Base-by-base conservation (phyloP, 257 asterid genomes). In the Petunia axillaris region DNA sequence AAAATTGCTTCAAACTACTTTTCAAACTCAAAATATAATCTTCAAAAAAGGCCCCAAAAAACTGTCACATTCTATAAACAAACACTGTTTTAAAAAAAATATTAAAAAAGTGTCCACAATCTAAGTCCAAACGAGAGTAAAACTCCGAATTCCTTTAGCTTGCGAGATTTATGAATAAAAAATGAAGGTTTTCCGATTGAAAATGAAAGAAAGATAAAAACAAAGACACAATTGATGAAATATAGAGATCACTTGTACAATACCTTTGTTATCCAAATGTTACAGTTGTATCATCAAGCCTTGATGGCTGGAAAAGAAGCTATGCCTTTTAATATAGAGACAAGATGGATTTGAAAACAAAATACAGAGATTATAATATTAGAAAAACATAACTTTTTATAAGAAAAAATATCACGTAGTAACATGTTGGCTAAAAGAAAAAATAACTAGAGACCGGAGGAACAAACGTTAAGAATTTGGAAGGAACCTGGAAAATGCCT, bases 261-360 rank as follows among this genome's bases (percentile, higher is more conserved):
- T 4, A 68, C n/a, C 58, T 68, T 68, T 9, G 58, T 16, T 44
- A 68, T 68, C 16, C 10, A 70, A 44, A 43, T 41, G 75, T 67
- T 41, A 67, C 53, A 64, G 39, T 8, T 43, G 75, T 41, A 67
- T 54, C 8, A 43, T 67, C 37, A 43, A 43, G 2, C n/a, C 2
- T 70, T 44, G 58, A 70, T 70, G 54, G 16, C 41, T 16, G 1
- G 76, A 70, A 41, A 44, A 70, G 58, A 46, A 35, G 58, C 76
- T 44, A 44, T 44, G 76, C 40, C 8, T 68, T 8, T 68, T n/a
- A 3, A 10, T 10, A 46, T 70, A 70, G 77, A 39, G 36, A 48
- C 58, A 70, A 70, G 76, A 70, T 44, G 76, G 11, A 25, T 70
- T 70, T 46, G 77, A 48, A 70, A 70, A 70, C 10, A 16, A 25